Evolutionary conservation across 257 asterid species (phyloP), one percentile per base, ranked within the genome.

Genomic region (Nicotiana benthamiana): DNA sequence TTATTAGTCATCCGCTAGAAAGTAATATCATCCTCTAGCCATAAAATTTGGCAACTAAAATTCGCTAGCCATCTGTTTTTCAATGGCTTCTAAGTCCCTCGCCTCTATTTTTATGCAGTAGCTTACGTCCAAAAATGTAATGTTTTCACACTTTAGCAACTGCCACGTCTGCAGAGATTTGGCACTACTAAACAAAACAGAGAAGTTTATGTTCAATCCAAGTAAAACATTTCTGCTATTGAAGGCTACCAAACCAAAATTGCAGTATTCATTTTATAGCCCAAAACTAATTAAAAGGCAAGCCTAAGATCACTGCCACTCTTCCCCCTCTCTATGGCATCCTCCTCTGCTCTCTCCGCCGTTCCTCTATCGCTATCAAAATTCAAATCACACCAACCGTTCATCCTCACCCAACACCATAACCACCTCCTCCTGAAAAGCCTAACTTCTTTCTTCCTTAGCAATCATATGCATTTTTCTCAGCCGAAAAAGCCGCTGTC

Each of bases 271-370:
- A 26, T 26, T 26, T 26, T 26, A 26, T 26, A 26, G 27, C 27
- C 27, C 27, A 26, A 26, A 26, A 26, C 27, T 26, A 26, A 26
- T 26, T 26, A 26, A 1, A 26, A 26, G 27, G 1, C 27, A 1
- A 26, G 27, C 27, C 27, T 2, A 26, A 26, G 27, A 26, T 2
- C 27, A 26, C 1, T 26, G 27, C 27, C 27, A 26, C 27, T 26
- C 0, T 26, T 26, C 27, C 61, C 88, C 27, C 27, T 26, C 27
- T 26, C 27, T 26, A 26, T 26, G 27, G 27, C 27, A 26, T 26
- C 27, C 27, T 88, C 80, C 85, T 84, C 89, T 89, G 93, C 66
- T 85, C 87, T 43, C 59, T 86, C 82, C 93, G 93, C 80, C 90
- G 91, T 0, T 77, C 85, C 79, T 70, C 66, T 43, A 15, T 85